phyloP scores from a whole-genome alignment of 805 yeast genomes.

The Yamadazyma nakazawae region DNA sequence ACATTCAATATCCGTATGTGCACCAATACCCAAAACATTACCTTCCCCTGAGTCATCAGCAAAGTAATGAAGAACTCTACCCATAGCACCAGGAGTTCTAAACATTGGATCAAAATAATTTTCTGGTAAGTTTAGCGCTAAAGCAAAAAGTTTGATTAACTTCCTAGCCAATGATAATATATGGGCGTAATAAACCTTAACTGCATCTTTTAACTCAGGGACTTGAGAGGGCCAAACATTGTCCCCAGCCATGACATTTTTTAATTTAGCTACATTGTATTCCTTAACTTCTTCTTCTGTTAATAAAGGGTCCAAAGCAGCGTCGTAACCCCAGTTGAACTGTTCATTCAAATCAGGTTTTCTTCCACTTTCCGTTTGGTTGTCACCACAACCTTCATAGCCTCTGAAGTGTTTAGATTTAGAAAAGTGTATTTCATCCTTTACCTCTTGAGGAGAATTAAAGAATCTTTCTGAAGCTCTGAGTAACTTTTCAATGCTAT shows the following conservation, averaged over 20 bases:
- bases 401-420: slow-evolving; percentile 13
- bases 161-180: slow-evolving; percentile 8
- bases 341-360: slow-evolving; percentile 14
- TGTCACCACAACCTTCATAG: slow-evolving; percentile 15
- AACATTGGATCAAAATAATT: slow-evolving; percentile 10
- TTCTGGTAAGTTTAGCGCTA: slow-evolving; percentile 10
- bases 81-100: slow-evolving; percentile 13
- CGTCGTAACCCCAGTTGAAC: slow-evolving; percentile 14
- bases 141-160: slow-evolving; percentile 11
- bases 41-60: slow-evolving; percentile 8
- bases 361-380: slow-evolving; percentile 11
- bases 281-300: slow-evolving; percentile 9
- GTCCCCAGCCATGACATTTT: slow-evolving; percentile 11
- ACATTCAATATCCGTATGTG: slow-evolving; percentile 15
- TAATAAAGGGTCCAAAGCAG: slow-evolving; percentile 10
- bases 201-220: slow-evolving; percentile 11
- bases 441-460: slow-evolving; percentile 8
- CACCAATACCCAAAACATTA: slow-evolving; percentile 12
- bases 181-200: slow-evolving; percentile 6
- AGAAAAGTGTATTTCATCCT: slow-evolving; percentile 12
- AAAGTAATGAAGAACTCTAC: slow-evolving; percentile 12
- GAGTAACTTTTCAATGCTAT: slow-evolving; percentile 5
- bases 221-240: slow-evolving; percentile 11
- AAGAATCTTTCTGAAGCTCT: slow-evolving; percentile 10
- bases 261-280: slow-evolving; percentile 1